Evolutionary conservation across 1,139 yeast species (phyloP).

Genomic region (Petasospora rhodanensis): DNA sequence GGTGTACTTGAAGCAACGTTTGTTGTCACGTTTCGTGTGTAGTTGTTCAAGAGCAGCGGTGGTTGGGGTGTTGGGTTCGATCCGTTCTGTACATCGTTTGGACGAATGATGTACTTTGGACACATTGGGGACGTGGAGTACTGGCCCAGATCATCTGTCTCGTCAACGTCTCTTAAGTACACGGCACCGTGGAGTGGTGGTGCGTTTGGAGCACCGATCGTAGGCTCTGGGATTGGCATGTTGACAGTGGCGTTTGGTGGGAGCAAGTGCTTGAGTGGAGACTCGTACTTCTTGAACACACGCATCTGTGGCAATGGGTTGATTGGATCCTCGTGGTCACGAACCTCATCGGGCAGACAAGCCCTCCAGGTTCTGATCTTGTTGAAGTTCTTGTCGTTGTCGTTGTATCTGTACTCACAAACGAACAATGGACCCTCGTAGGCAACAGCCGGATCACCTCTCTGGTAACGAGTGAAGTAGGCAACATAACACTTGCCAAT

Average conservation of each 20-base stretch:
- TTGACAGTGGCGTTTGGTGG: conserved; percentile 67
- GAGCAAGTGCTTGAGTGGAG: conserved; percentile 76
- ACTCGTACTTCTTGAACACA: conserved; percentile 67
- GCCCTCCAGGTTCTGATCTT: conserved; percentile 98
- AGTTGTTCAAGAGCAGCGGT: conserved; percentile 21
- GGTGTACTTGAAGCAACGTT: background rate
- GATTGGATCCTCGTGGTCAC: conserved; percentile 83
- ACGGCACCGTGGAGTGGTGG: conserved; percentile 95
- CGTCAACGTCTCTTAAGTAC: conserved; percentile 67
- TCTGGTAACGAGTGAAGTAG: conserved; percentile 88
- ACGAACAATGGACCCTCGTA: conserved; percentile 81
- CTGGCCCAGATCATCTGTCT: conserved; percentile 76
- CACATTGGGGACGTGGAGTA: conserved; percentile 57
- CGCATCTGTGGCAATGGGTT: conserved; percentile 53
- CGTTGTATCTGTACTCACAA: conserved; percentile 94
- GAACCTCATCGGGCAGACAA: conserved; percentile 93
- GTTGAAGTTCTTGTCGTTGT: conserved; percentile 82
- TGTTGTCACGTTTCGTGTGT: conserved; percentile 19
- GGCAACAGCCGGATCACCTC: conserved; percentile 89
- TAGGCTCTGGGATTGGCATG: conserved; percentile 80
- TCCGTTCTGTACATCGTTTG: conserved; percentile 31
- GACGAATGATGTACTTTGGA: conserved; percentile 52
- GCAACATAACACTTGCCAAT: conserved; percentile 93
- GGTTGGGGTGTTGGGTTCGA: conserved; percentile 1
- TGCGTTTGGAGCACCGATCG: conserved; percentile 74